Percentiles rank a stretch among this genome's conserved stretches.
These are phyloP conservation scores for Hyphopichia homilentoma DNA, from an alignment of 805 yeast species.

Conservation along the genomic window DNA sequence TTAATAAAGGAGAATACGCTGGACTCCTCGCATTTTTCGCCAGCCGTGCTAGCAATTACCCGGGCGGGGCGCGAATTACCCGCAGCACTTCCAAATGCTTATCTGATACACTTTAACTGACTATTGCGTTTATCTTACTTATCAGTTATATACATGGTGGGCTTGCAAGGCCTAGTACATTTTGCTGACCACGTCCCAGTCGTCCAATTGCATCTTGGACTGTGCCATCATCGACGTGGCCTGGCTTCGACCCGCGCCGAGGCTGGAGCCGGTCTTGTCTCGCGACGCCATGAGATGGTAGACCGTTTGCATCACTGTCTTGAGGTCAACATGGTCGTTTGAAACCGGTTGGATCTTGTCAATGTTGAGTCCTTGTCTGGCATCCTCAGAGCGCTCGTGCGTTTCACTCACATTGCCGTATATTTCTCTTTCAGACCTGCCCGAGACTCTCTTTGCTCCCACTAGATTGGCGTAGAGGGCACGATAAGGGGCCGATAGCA, in stretches of 20 bases:
- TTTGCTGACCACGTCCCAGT: conserved; percentile 35
- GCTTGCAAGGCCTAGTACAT: conserved; percentile 11
- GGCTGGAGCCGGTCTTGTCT: conserved; percentile 2
- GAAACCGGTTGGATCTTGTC: not conserved
- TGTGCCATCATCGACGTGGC: conserved; percentile 13
- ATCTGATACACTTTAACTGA: no score
- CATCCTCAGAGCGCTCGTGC: conserved; percentile 3
- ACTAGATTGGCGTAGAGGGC: no score
- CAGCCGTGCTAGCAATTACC: no score
- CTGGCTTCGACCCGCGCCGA: not conserved
- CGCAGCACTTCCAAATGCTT: no score
- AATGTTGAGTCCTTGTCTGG: no score
- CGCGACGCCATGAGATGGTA: conserved; percentile 23
- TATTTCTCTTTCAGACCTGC: conserved; percentile 10
- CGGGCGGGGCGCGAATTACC: no score
- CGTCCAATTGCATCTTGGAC: conserved; percentile 20
- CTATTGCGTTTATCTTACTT: not conserved
- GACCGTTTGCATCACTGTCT: conserved; percentile 27
- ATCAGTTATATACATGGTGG: not conserved
- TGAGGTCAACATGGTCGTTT: conserved; percentile 13
- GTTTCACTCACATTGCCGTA: conserved; percentile 24
- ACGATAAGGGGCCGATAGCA: no score
- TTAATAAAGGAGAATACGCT: no score
- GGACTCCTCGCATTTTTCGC: no score
- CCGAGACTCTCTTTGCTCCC: no score